Evolutionary conservation across 805 yeast species (phyloP), one percentile per base, ranked within the genome.

Genomic region (Scheffersomyces spartinae): DNA sequence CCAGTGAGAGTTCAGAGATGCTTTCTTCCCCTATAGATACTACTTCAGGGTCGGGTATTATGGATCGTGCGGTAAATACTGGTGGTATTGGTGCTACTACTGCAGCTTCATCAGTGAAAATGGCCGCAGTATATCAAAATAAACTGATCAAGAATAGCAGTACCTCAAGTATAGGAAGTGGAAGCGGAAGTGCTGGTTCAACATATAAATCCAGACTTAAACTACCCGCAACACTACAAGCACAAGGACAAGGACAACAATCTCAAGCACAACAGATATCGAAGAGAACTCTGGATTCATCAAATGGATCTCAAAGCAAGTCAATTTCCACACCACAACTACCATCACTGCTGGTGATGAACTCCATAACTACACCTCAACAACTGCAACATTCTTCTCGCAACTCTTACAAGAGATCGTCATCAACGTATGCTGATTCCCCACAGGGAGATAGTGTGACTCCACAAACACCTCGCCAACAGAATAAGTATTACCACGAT

Each of bases 121-220:
- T 15, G 13, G 13, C 7, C 15, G 9, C 12, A 20, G 26, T 15
- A 16, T 16, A 9, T 16, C 16, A 18, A 22, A 15, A 18, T 9
- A 26, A 17, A 19, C 36, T 34, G 20, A 35, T 34, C n/a, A 34
- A 36, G 21, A 40, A 40, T 29, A 33, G 25, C 12, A 42, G 47
- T 21, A 32, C 30, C 9, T 32, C 47, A 18, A 49, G 54, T 20
- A 43, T 44, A 26, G 42, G 26, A n/a, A n/a, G n/a, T n/a, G n/a
- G n/a, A n/a, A n/a, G n/a, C n/a, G n/a, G n/a, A n/a, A n/a, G n/a
- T n/a, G n/a, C n/a, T n/a, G n/a, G n/a, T n/a, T n/a, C n/a, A 9
- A 39, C 49, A 5, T 51, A 49, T 33, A 48, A 49, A 25, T 43
- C 56, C 7, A 34, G 59, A 21, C 49, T 52, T 21, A 52, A 47